A percentile compares a stretch with the other conserved stretches of the same genome.
phyloP scores from a whole-genome alignment of 768 basidiomycete species.

The Termitomyces sp. region DNA sequence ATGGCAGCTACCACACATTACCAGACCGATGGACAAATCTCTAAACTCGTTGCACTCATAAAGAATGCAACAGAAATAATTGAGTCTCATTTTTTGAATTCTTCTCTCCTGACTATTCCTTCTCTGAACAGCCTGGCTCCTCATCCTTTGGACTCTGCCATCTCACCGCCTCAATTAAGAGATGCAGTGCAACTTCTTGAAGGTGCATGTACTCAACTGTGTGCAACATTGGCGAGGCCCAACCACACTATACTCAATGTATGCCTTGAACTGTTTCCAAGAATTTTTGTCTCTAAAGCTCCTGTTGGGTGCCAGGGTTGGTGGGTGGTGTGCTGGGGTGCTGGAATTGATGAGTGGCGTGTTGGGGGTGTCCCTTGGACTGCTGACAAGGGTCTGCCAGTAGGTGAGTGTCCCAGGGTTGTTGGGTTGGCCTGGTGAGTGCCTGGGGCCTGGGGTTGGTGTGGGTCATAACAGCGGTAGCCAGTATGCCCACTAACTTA shows the following conservation, averaged over 20 bases:
- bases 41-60: conserved; percentile 14
- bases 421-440: too few relatives aligned
- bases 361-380: too few relatives aligned
- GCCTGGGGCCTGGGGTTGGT: too few relatives aligned
- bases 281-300: too few relatives aligned
- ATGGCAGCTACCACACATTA: background rate
- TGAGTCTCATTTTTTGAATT: background rate
- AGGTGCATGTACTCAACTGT: conserved; percentile 23
- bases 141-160: conserved; percentile 18
- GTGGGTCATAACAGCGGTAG: too few relatives aligned
- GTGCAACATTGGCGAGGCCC: conserved; percentile 20
- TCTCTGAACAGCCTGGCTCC: conserved; percentile 16
- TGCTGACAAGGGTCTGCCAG: too few relatives aligned
- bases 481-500: too few relatives aligned
- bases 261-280: too few relatives aligned
- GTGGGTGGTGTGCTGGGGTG: too few relatives aligned
- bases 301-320: too few relatives aligned
- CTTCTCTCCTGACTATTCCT: conserved; percentile 11
- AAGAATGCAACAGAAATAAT: conserved; percentile 11
- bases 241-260: conserved; percentile 21
- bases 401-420: too few relatives aligned
- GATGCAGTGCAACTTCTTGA: conserved; percentile 21
- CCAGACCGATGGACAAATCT: background rate
- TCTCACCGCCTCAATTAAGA: conserved; percentile 14
- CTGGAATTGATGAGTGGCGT: too few relatives aligned